Evolutionary conservation across 352 stramenopile species (phyloP), one percentile per base, ranked within the genome.

Genomic region (Thalassiosira mediterranea): DNA sequence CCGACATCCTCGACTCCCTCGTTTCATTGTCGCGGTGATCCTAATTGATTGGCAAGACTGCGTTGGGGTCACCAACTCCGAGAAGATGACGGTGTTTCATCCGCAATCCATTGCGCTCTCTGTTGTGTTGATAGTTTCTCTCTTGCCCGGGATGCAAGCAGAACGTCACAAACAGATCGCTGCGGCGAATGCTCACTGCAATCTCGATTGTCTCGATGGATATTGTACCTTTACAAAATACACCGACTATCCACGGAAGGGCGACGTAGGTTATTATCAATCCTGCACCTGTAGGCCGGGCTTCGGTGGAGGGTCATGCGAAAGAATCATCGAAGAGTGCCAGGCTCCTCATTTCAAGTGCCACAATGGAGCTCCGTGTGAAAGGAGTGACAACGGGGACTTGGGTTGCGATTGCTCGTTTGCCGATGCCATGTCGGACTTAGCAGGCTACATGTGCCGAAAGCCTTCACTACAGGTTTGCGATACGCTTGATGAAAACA

Each of bases 361-460:
- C 32, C 32, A 59, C 40, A 78, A 78, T 49, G 69, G 69, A 4
- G 23, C 51, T 15, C 60, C 69, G 0, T 78, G 69, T 25, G 53
- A 78, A 26, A 34, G 25, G 25, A 42, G 37, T 60, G 51, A 21
- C 51, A 19, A 4, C 25, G 51, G 19, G 8, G 13, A 71, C 28
- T 60, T 70, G 15, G 37, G 63, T 11, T 78, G 69, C 26, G 69
- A 78, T 70, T 78, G 69, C 38, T 62, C 28, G 46, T 28, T 42
- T 13, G 49, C 52, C 1, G 69, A 78, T 61, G 53, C 28, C 7
- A 19, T 78, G 17, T 67, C 51, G 1, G 47, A 34, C 2, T 72
- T 78, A 23, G 69, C 69, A 23, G 69, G 69, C 15, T 34, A 13
- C 11, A 78, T 78, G 69, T 78, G 69, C 37, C 57, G 60, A n/a